phyloP scores from a whole-genome alignment of 2,329 filamentous ascomycete species.

The Cytospora leucostoma region DNA sequence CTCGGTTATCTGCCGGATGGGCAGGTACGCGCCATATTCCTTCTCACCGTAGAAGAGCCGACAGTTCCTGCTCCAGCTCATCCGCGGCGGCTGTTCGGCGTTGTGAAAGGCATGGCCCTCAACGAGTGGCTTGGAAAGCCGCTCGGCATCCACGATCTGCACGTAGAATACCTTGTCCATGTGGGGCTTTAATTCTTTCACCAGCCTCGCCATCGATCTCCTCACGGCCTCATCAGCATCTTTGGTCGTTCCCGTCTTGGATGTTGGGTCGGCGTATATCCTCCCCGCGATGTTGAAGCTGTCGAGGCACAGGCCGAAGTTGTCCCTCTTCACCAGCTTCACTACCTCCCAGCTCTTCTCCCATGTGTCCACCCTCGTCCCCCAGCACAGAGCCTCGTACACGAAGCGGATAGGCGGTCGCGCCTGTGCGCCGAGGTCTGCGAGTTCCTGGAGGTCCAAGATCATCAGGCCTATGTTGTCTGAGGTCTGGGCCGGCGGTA shows the following conservation, averaged over 20 bases:
- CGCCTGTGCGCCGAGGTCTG: conserved; percentile 64
- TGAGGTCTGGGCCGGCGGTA: conserved; percentile 49
- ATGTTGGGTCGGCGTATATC: conserved; percentile 69
- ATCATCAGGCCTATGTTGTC: conserved; percentile 58
- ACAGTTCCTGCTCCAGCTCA: conserved; percentile 80
- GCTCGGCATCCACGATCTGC: conserved; percentile 75
- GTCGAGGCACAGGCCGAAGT: conserved; percentile 77
- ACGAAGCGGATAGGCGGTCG: conserved; percentile 64
- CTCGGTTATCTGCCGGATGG: conserved; percentile 60
- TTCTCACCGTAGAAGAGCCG: conserved; percentile 67
- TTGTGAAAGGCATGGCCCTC: conserved; percentile 60
- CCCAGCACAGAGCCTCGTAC: conserved; percentile 75
- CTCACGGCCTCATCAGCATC: conserved; percentile 58
- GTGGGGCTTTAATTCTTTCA: conserved; percentile 51
- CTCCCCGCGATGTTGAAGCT: conserved; percentile 76
- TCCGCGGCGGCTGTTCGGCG: conserved; percentile 59
- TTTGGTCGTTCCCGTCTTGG: conserved; percentile 50
- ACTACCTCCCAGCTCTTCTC: conserved; percentile 72
- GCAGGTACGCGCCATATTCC: conserved; percentile 66
- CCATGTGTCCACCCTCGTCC: conserved; percentile 70
- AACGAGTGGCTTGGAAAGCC: conserved; percentile 57
- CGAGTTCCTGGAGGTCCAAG: conserved; percentile 62
- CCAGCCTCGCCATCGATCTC: conserved; percentile 56
- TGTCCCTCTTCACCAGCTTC: conserved; percentile 62
- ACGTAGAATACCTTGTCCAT: conserved; percentile 71